Evolutionary conservation across 352 stramenopile genomes (phyloP).

Genomic region (Phytophthora colocasiae): DNA sequence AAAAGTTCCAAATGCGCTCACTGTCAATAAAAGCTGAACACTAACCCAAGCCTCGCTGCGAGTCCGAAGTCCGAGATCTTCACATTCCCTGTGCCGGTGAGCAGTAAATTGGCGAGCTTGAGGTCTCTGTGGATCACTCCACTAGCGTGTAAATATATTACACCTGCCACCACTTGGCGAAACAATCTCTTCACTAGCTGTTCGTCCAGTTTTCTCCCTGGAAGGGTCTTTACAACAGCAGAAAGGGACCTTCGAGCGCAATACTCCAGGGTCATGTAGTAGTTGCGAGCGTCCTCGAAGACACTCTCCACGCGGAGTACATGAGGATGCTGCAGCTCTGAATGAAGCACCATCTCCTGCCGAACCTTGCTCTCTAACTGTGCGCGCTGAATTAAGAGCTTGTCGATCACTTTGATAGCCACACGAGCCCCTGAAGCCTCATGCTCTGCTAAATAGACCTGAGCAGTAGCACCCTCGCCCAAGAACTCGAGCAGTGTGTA

Average conservation of each 20-base stretch:
- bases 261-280: slow-evolving; percentile 79
- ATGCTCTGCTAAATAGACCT: slow-evolving; percentile 77
- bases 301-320: slow-evolving; percentile 66
- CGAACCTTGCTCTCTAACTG: slow-evolving; percentile 66
- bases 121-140: slow-evolving; percentile 81
- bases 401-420: slow-evolving; percentile 89
- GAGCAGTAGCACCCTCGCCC: slow-evolving; percentile 75
- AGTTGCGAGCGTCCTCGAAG: slow-evolving; percentile 81
- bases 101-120: slow-evolving; percentile 79
- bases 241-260: slow-evolving; percentile 65
- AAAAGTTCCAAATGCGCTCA: background rate
- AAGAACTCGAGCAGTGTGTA: slow-evolving; percentile 79
- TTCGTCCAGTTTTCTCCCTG: slow-evolving; percentile 51
- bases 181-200: slow-evolving; percentile 55
- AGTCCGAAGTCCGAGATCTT: slow-evolving; percentile 86
- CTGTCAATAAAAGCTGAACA: background rate
- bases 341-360: slow-evolving; percentile 78
- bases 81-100: slow-evolving; percentile 55
- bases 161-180: slow-evolving; percentile 54
- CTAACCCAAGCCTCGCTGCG: slow-evolving; percentile 61
- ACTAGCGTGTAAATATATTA: slow-evolving; percentile 66
- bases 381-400: slow-evolving; percentile 67
- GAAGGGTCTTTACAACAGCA: slow-evolving; percentile 44
- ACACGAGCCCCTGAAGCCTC: slow-evolving; percentile 42
- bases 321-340: slow-evolving; percentile 58